Percentiles rank a stretch among this genome's conserved stretches.
phyloP scores from a whole-genome alignment of 2,329 filamentous ascomycete species.

The Fusarium veterinarium region DNA sequence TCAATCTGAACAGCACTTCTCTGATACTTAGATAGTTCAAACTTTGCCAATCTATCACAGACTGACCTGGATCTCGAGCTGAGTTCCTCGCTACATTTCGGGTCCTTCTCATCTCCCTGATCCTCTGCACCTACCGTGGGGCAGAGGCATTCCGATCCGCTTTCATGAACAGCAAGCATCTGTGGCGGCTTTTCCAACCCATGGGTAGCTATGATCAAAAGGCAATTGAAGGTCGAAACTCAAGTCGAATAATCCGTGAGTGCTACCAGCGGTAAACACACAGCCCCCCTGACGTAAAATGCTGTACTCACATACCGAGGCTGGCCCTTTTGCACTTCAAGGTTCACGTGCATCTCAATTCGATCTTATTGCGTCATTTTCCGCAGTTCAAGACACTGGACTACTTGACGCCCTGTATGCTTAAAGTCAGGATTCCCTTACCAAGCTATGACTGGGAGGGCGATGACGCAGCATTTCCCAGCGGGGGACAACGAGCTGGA shows the following conservation, averaged over 20 bases:
- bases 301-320: not conserved
- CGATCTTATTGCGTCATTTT: not conserved
- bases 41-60: accelerated
- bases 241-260: not conserved
- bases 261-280: not conserved
- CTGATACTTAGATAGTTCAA: not conserved
- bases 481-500: not conserved
- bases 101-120: not conserved
- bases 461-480: not conserved
- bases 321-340: not conserved
- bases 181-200: not conserved
- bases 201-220: not conserved
- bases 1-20: accelerated
- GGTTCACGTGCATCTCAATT: not conserved
- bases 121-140: not conserved
- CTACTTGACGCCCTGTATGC: not conserved
- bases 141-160: not conserved
- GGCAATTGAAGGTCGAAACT: not conserved
- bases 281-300: too few relatives aligned
- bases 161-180: not conserved
- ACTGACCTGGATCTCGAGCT: not conserved
- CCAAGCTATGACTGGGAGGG: not conserved
- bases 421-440: not conserved
- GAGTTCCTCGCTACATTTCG: not conserved
- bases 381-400: not conserved